A percentile compares a stretch with the other conserved stretches of the same genome.
phyloP scores from a whole-genome alignment of 495 filamentous ascomycete genomes.

The Hypomontagnella submonticulosa region DNA sequence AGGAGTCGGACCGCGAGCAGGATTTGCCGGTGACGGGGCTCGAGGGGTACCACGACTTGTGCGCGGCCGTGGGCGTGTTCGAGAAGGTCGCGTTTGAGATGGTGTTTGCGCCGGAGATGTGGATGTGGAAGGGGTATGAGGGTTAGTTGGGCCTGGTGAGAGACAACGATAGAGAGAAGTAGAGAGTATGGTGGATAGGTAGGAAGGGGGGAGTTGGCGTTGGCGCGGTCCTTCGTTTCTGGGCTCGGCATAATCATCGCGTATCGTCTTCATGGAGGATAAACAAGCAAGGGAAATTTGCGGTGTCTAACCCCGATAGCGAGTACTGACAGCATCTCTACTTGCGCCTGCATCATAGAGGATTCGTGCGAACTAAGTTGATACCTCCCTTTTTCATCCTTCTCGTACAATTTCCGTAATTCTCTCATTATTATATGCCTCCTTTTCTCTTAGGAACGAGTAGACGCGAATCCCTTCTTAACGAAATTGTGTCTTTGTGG shows the following conservation, averaged over 20 bases:
- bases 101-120: slow-evolving; percentile 66
- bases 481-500: too few species aligned
- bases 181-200: background rate
- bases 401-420: too few species aligned
- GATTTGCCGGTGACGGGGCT: slow-evolving; percentile 76
- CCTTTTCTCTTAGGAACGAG: background rate
- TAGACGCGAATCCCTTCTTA: too few species aligned
- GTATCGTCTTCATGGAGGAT: too few species aligned
- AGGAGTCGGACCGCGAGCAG: slow-evolving; percentile 76
- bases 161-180: too few species aligned
- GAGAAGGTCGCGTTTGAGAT: slow-evolving; percentile 78
- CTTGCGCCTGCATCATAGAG: background rate
- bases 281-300: too few species aligned
- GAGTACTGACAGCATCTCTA: too few species aligned
- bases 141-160: slow-evolving; percentile 3
- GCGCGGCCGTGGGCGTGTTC: slow-evolving; percentile 81
- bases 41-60: slow-evolving; percentile 83
- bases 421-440: background rate
- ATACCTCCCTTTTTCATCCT: background rate
- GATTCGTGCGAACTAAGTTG: slow-evolving; percentile 1
- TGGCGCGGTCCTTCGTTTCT: too few species aligned
- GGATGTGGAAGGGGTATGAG: slow-evolving; percentile 50
- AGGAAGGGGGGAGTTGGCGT: background rate
- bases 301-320: too few species aligned
- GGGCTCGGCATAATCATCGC: too few species aligned